Evolutionary conservation across 768 basidiomycete species (phyloP), one percentile per base, ranked within the genome.

Genomic region (Cystofilobasidium bisporidii): DNA sequence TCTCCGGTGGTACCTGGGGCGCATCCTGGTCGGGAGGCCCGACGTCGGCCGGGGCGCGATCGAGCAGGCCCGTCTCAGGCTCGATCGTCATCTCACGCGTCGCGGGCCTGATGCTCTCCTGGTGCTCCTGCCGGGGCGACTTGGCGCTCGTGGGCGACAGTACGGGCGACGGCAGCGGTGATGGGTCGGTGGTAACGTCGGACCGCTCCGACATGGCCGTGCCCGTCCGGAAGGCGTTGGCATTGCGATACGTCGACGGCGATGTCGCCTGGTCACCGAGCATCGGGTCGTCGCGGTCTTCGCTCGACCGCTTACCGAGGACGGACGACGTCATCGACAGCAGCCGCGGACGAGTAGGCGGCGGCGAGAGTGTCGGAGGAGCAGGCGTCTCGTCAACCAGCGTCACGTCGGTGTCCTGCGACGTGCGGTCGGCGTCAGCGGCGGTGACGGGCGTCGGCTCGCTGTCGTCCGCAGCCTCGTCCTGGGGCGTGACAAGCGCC

Each of bases 401-500:
- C 9, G 68, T 50, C 3, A 33, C 26, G 18, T 59, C 63, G 18
- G 68, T 64, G 28, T 64, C 63, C 24, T 38, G 14, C 28, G 58
- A 63, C 3, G 61, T 60, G 6, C 53, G 28, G 18, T 32, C 53
- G 28, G 17, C 28, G 26, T 56, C 53, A 26, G 6, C 5, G 1
- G 43, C 43, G 15, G 18, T 10, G 22, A n/a, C 41, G 14, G 36
- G 58, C 30, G 24, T 12, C 26, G 33, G 57, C 58, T 26, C 53
- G 22, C 28, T 24, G 4, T n/a, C 24, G 17, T 69, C 63, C n/a
- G 45, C 36, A 12, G 58, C 68, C 32, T 69, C 68, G 68, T 69
- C 68, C 73, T 89, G 84, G 3, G 88, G 87, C 8, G 91, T 91
- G 40, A 93, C 86, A 24, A 96, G 82, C 0, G 91, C 92, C 26